Conservation (phyloP, 345 rosid genomes). For the Lumnitzera littorea region DNA sequence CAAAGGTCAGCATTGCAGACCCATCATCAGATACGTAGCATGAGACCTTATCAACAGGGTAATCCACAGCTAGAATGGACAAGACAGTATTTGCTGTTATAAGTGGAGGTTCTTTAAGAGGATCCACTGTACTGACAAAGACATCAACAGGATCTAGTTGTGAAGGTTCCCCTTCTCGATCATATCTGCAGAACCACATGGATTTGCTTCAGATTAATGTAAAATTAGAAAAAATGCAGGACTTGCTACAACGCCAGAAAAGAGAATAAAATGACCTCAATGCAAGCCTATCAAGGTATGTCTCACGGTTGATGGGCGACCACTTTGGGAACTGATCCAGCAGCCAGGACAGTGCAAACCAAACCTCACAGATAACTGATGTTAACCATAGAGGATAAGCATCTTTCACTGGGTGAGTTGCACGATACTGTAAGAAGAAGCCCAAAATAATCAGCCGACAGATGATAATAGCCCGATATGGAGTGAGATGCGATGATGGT, state of each 20-base stretch:
- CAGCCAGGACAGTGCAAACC: slow-evolving; percentile 99
- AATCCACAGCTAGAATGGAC: slow-evolving; percentile 96
- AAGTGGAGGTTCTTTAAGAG: slow-evolving; percentile 96
- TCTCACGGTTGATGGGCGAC: slow-evolving; percentile 96
- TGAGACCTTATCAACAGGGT: slow-evolving; percentile 98
- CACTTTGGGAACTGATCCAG: slow-evolving; percentile 99
- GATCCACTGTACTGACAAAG: slow-evolving; percentile 99
- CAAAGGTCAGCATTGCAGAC: slow-evolving; percentile 98
- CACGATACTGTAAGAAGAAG: slow-evolving; percentile 94
- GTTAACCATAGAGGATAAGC: slow-evolving; percentile 94
- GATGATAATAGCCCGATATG: slow-evolving; percentile 77
- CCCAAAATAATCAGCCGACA: slow-evolving; percentile 95
- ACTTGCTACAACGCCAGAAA: not conserved
- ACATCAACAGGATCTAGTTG: slow-evolving; percentile 90
- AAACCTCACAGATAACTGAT: slow-evolving; percentile 97
- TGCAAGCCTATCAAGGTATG: slow-evolving; percentile 88
- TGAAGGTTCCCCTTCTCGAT: slow-evolving; percentile 97
- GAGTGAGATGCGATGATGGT: slow-evolving; percentile 72
- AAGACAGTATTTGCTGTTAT: slow-evolving; percentile 95
- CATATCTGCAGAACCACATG: slow-evolving; percentile 50
- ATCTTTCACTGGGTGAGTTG: slow-evolving; percentile 89
- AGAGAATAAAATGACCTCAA: slow-evolving; percentile 48
- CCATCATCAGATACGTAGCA: slow-evolving; percentile 99
- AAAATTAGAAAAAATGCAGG: not conserved
- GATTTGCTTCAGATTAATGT: not conserved